Evolutionary conservation across 352 stramenopile species (phyloP).

Genomic region (Globisporangium paroecandrum): DNA sequence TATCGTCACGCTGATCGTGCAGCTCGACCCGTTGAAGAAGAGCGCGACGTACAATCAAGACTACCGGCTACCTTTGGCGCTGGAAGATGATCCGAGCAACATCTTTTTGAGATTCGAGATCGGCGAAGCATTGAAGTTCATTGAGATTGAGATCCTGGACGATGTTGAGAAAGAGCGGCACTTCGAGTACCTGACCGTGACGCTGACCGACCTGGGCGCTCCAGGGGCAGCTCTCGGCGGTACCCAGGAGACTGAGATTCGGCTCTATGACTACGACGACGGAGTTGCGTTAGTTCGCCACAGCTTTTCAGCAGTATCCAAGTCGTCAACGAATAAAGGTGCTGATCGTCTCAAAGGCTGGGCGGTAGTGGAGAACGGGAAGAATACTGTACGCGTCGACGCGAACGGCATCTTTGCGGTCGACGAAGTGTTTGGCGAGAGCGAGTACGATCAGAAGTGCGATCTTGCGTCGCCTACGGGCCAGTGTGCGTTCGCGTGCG

Average conservation of each 20-base stretch:
- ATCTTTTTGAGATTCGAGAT: conserved; percentile 61
- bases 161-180: conserved; percentile 38
- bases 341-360: conserved; percentile 23
- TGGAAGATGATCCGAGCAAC: conserved; percentile 11
- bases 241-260: conserved; percentile 30
- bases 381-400: conserved; percentile 37
- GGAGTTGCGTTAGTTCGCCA: conserved; percentile 23
- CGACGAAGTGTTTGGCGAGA: conserved; percentile 52
- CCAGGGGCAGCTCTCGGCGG: conserved; percentile 29
- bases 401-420: conserved; percentile 52
- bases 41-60: conserved; percentile 40
- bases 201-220: conserved; percentile 27
- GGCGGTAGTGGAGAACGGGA: conserved; percentile 54
- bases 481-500: conserved; percentile 49
- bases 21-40: conserved; percentile 24
- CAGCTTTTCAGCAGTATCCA: conserved; percentile 24
- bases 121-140: conserved; percentile 34
- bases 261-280: conserved; percentile 66
- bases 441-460: conserved; percentile 65
- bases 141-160: conserved; percentile 52
- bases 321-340: background rate
- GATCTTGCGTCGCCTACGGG: conserved; percentile 54
- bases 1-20: conserved; percentile 41
- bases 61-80: conserved; percentile 31
- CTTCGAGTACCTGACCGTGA: conserved; percentile 51